Evolutionary conservation across 1,284 basidiomycete species (phyloP), one percentile per base, ranked within the genome.

Genomic region (Rhodotorula sp.): DNA sequence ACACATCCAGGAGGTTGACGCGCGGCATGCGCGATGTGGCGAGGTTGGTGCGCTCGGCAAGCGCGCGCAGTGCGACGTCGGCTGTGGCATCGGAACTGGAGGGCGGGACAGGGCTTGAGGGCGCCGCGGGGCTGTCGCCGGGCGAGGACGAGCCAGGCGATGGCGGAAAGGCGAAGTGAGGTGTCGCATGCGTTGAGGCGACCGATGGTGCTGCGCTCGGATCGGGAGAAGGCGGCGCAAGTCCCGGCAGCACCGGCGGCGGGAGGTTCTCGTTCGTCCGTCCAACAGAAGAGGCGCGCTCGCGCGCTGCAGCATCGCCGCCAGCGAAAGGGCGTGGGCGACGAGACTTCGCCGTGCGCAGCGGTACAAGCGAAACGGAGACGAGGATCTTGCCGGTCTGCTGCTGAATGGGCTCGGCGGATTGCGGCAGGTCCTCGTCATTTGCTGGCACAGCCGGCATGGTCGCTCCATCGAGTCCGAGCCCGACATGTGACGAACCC

Each of bases 1-100:
- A 76, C 19, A 76, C 73, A 52, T 76, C 74, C n/a, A 76, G 68
- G 3, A 74, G 41, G 52, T 73, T 71, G 48, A 76, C 66, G 19
- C 69, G 50, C 4, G 72, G 74, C 66, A 67, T 67, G 25, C 58
- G 57, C 23, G 66, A 70, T 25, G 68, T 70, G 1, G 44, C 4
- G 13, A 64, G 56, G 23, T 46, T 58, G 8, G 49, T 48, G 2
- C 45, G 48, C 34, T 68, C 42, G 3, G 57, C 64, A 2, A 19
- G 34, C 1, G 53, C 27, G 52, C 52, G 48, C 12, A 13, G n/a
- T 0, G 25, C 19, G 7, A 34, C 14, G 2, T 23, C 49, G 60
- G 16, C 12, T 34, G 34, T 34, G 34, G 34, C 4, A 25, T 27
- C 27, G 23, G 46, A 19, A 12, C 16, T 25, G 23, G 4, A 16